Evolutionary conservation across 805 yeast species (phyloP), one percentile per base, ranked within the genome.

Genomic region (Crinitomyces ghanaensis): DNA sequence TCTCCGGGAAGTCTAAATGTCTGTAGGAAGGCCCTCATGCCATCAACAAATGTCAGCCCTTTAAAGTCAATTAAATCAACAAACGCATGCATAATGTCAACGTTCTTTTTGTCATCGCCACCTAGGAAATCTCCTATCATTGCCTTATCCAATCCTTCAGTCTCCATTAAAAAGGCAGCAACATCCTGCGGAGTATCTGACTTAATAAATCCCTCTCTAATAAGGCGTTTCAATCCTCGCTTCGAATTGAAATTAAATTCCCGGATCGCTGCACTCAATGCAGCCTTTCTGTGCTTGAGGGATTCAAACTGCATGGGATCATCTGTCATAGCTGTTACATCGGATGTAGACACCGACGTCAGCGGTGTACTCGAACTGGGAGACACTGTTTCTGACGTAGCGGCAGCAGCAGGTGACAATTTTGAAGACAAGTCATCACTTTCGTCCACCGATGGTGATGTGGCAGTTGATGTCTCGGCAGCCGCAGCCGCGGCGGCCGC

Each of bases 1-100:
- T 91, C 99, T 32, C 99, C 99, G 2, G 99, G 98, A 39, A 91
- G 67, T 54, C 98, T 68, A 60, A 91, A 93, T 30, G 74, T 68
- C 51, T 93, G 98, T 38, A 91, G 65, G 49, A 84, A 84, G 11
- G 60, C 63, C 44, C 98, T 70, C 62, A 91, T 63, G 0, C 97
- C 93, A 45, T 78, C 93, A 11, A 86, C 85, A 51, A 91, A 85
- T 1, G 74, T 62, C 43, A 68, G 53, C 21, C 66, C 65, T 4
- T 68, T 59, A 54, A 91, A 88, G 36, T 85, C 82, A 76, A 91
- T 77, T 42, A 68, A 60, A 50, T 86, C 95, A 19, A 88, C 93
- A 61, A 91, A 91, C 4, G 84, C 79, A 56, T 86, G 95, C 96
- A 88, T 85, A 24, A 78, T 73, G 3, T 77, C 75, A 40, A 83